Evolutionary conservation across 768 basidiomycete species (phyloP), one percentile per base, ranked within the genome.

Genomic region (Jaapia argillacea): DNA sequence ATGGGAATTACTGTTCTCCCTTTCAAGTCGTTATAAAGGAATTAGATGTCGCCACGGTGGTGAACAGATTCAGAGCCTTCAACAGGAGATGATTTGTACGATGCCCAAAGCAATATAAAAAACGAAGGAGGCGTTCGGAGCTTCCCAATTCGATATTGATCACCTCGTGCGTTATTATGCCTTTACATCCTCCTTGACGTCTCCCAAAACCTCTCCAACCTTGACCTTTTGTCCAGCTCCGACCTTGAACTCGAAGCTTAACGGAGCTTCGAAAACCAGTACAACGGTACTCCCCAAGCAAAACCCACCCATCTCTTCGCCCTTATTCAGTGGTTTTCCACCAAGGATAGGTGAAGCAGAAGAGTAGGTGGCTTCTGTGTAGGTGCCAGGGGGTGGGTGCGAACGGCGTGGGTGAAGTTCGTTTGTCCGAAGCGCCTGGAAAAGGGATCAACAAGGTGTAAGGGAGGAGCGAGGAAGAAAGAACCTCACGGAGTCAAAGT

Each of bases 291-390:
- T 90, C 4, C 93, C 93, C 3, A 98, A 69, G 54, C 81, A 85
- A 66, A 99, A 99, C 1, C 93, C 96, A 24, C 96, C 96, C 86
- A 97, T 90, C 67, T 99, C 93, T 60, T 96, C 87, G 1, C 88
- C 93, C 1, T 85, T 72, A 0, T 68, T 69, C 36, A 97, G 70
- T 1, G 94, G 93, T 55, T 96, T 91, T 0, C 96, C 96, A 14
- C 79, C 73, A 26, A 98, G 71, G 22, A 98, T 62, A 0, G 81
- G 66, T 1, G 87, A 91, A 0, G 93, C 94, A 4, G 74, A 75
- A 2, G 81, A 76, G 62, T 99, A 99, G 12, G 88, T 81, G 0
- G 93, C 96, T 64, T 98, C 96, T 4, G 79, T 76, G 64, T 88
- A 96, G 1, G 90, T 86, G 23, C 92, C 93, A 0, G 83, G 70